Percentiles rank a stretch among this genome's conserved stretches.
These are phyloP conservation scores for Cladosporium sp. DNA, from an alignment of 2,329 filamentous ascomycete genomes.

Conservation along the genomic window DNA sequence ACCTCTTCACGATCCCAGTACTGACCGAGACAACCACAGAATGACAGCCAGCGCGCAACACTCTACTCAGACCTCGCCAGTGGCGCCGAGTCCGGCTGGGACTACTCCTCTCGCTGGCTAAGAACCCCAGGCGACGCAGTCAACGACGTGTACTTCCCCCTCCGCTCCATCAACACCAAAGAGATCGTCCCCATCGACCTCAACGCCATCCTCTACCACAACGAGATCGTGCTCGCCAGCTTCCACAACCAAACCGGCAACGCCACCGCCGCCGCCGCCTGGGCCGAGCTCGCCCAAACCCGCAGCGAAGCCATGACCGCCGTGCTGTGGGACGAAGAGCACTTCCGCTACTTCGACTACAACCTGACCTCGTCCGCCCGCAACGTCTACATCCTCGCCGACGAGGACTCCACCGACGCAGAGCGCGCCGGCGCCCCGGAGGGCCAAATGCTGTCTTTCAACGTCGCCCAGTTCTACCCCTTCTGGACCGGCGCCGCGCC, in stretches of 20 bases:
- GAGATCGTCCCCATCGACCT: slow-evolving; percentile 65
- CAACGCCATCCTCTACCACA: slow-evolving; percentile 68
- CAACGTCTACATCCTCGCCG: slow-evolving; percentile 56
- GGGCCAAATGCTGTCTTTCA: slow-evolving; percentile 60
- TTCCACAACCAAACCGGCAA: slow-evolving; percentile 59
- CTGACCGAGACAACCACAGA: slow-evolving; percentile 29
- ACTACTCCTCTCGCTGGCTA: slow-evolving; percentile 64
- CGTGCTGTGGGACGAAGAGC: slow-evolving; percentile 65
- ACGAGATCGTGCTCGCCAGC: slow-evolving; percentile 60
- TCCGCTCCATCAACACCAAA: slow-evolving; percentile 63
- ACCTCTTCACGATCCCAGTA: background rate
- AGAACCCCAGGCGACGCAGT: slow-evolving; percentile 60
- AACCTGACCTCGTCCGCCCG: slow-evolving; percentile 63
- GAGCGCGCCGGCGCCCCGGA: slow-evolving; percentile 53
- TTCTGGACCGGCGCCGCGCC: slow-evolving; percentile 71
- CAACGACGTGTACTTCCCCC: slow-evolving; percentile 64
- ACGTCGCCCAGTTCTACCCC: slow-evolving; percentile 64
- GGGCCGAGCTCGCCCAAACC: slow-evolving; percentile 52
- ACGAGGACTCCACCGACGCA: slow-evolving; percentile 48
- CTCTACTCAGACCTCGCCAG: slow-evolving; percentile 66
- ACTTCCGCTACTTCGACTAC: slow-evolving; percentile 69
- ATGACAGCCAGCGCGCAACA: slow-evolving; percentile 53
- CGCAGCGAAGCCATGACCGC: slow-evolving; percentile 65
- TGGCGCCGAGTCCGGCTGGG: slow-evolving; percentile 68
- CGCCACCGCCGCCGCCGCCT: slow-evolving; percentile 51